Evolutionary conservation across 192 early-diverging fungal species (phyloP), one percentile per base, ranked within the genome.

Genomic region (Spizellomyces sp.): DNA sequence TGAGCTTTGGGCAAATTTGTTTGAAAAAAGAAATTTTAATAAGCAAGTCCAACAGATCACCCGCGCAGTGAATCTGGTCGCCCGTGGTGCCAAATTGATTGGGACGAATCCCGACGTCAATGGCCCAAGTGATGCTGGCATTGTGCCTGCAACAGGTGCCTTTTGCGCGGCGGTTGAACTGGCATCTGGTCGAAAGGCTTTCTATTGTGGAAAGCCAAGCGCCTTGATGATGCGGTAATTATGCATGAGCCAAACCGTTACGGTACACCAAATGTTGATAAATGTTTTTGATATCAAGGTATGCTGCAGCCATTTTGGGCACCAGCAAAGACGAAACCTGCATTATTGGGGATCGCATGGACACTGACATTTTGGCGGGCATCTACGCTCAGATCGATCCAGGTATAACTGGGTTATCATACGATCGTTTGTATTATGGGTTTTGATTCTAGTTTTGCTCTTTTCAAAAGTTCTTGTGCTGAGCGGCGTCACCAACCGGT

Each of bases 281-380:
- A 48, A 10, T 36, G 27, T 3, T 36, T 36, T 36, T 36, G 27
- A 36, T 3, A 36, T 36, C 27, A 15, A 21, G 64, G 22, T 87
- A 81, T 64, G 87, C 87, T 12, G 84, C 86, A 61, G 67, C 56
- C 50, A 83, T 83, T 9, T 73, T 89, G 36, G 84, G 84, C 27
- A 69, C 81, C 19, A 68, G 55, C 64, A 83, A 87, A 67, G 73
- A 81, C 43, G 86, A 87, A 43, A 87, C 84, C 17, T 87, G 85
- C 70, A 87, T 89, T 43, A 81, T 89, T 73, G 87, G 87, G 62
- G 87, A 89, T 67, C 83, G 87, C 56, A 86, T 89, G 84, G 86
- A 89, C 72, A 89, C 87, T 58, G 87, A 89, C 58, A 85, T 88
- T 75, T 76, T 88, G 64, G 83, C 83, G 65, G 87, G 87, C 64